Base-by-base conservation (phyloP, 2,329 filamentous ascomycete species). In the Zarea fungicola region DNA sequence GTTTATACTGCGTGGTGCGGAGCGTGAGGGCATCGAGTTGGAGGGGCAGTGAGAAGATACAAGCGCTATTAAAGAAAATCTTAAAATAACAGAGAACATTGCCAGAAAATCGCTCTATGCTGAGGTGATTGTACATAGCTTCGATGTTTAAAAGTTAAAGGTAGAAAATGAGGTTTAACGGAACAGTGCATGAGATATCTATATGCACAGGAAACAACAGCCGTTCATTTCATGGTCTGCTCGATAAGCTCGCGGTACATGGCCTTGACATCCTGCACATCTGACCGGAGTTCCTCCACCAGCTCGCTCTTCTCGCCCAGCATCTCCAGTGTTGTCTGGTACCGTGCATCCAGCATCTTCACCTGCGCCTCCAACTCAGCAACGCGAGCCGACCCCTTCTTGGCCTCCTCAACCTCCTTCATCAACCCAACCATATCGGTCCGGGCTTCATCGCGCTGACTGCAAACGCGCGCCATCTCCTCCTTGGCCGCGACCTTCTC, bases 181-280 rank as follows among this genome's bases (percentile, higher is more conserved):
- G 25, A 40, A 32, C 44, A 25, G 41, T 28, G 44, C 28, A 35
- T 26, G 19, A 34, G n/a, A n/a, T n/a, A 21, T 47, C 26, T 41
- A 47, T 21, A 47, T 34, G 28, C 28, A 29, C 19, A 47, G 19
- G 11, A 9, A 11, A n/a, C 11, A 28, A 32, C 10, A 34, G 16
- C 16, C 3, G 11, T 36, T 22, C 37, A 87, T 68, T 82, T 85
- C 62, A 90, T 81, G 50, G 89, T 92, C 62, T 84, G 82, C 70
- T 95, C 88, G 42, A 95, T 87, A 65, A 99, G 70, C 63, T 97
- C 92, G 56, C 89, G 82, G 72, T 97, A 97, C 78, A 99, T 96
- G 62, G 84, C 85, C 74, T 99, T 99, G 65, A 99, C 77, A 73
- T 99, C 93, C 56, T 83, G 76, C 46, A 99, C 87, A 73, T 97